These are phyloP conservation scores for Aureobasidium vineae DNA, from an alignment of 2,329 filamentous ascomycete species.

Conservation along the genomic window DNA sequence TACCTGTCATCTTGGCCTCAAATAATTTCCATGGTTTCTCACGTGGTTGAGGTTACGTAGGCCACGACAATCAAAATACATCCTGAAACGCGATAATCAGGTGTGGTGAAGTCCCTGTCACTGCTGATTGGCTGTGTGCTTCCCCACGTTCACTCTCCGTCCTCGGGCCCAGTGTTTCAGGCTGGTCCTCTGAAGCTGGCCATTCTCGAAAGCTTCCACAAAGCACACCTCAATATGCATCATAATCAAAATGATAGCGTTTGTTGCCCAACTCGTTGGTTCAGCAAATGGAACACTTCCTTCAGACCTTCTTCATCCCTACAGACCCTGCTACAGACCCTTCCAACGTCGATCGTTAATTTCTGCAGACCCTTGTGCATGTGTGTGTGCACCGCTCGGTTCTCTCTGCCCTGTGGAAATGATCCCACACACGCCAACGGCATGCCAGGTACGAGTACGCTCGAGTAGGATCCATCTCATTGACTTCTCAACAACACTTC, in stretches of 20 bases:
- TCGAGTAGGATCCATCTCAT: not conserved
- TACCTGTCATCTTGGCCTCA: slow-evolving; percentile 20
- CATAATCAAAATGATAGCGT: slow-evolving; percentile 16
- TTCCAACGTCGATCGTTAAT: slow-evolving; percentile 16
- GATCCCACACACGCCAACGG: slow-evolving; percentile 5
- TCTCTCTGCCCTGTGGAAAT: slow-evolving; percentile 24
- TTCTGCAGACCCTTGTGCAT: slow-evolving; percentile 23
- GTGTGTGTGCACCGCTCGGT: slow-evolving; percentile 22
- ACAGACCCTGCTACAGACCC: slow-evolving; percentile 17
- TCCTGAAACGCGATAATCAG: slow-evolving; percentile 12
- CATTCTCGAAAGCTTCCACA: slow-evolving; percentile 22
- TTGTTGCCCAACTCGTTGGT: not conserved
- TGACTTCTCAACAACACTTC: slow-evolving; percentile 15
- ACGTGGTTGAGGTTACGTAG: slow-evolving; percentile 16
- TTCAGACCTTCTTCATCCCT: slow-evolving; percentile 16
- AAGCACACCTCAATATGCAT: slow-evolving; percentile 3
- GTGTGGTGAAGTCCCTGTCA: not conserved
- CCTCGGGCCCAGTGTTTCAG: slow-evolving; percentile 20
- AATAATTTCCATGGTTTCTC: not conserved
- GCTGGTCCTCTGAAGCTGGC: not conserved
- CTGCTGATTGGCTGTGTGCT: not conserved
- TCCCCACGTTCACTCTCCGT: slow-evolving; percentile 10
- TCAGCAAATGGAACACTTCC: not conserved
- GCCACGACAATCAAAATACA: slow-evolving; percentile 3
- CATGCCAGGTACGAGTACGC: slow-evolving; percentile 10